Percentiles rank a stretch among this genome's conserved stretches.
phyloP scores from a whole-genome alignment of 768 basidiomycete genomes.

The Amanita muscaria region DNA sequence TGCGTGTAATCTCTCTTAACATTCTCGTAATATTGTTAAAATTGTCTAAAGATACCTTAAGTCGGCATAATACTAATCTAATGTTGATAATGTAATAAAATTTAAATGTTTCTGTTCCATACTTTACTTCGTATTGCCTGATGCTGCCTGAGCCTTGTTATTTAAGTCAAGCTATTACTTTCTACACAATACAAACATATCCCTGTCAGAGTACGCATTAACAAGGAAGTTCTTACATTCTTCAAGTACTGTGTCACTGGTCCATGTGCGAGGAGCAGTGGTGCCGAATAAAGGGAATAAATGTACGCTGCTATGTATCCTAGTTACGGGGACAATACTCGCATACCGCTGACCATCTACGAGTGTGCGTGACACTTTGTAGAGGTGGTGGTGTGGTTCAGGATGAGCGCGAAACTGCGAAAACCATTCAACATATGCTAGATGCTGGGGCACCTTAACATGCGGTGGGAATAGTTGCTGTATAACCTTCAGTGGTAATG shows the following conservation, averaged over 20 bases:
- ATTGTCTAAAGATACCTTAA: too few relatives aligned
- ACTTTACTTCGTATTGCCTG: too few relatives aligned
- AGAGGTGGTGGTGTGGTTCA: constrained; percentile 13
- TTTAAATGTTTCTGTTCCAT: too few relatives aligned
- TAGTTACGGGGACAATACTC: constrained; percentile 19
- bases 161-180: too few relatives aligned
- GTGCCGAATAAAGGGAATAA: constrained; percentile 13
- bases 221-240: not conserved
- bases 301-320: constrained; percentile 21
- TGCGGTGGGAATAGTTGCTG: constrained; percentile 6
- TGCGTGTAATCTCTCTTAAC: too few relatives aligned
- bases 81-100: too few relatives aligned
- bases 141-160: too few relatives aligned
- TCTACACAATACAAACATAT: too few relatives aligned
- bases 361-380: constrained; percentile 9
- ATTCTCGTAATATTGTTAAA: too few relatives aligned
- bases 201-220: constrained; percentile 2
- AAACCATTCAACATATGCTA: constrained; percentile 24
- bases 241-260: not conserved
- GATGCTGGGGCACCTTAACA: constrained; percentile 8
- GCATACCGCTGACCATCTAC: constrained; percentile 9
- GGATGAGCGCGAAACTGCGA: constrained; percentile 11
- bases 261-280: constrained; percentile 5
- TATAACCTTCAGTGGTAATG: constrained; percentile 10
- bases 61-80: too few relatives aligned